Base-by-base conservation (phyloP, 2,329 filamentous ascomycete species). In the Arthrobotrys sinensis region DNA sequence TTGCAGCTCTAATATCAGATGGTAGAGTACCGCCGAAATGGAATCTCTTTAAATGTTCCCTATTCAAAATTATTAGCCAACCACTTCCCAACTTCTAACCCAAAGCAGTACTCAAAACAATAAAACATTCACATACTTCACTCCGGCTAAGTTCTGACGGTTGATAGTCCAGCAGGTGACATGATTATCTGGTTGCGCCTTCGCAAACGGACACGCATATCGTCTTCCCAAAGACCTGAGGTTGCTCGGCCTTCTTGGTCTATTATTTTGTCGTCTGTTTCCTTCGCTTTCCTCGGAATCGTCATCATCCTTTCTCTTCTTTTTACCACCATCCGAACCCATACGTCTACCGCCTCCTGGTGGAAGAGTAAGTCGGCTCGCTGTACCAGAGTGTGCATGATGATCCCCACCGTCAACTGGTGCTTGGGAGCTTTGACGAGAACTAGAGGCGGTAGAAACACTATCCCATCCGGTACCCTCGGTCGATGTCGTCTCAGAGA, bases 141-240 rank as follows among this genome's bases (percentile, higher is more conserved):
- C 75, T 12, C 75, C 75, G 21, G 75, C 75, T 8, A 78, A 69
- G 19, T 78, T 78, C 45, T 78, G 75, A 7, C 75, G 75, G 46
- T 78, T 78, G 36, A 78, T 78, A 57, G 75, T 78, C 75, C 75
- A 78, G 24, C 75, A 78, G n/a, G 67, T 78, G 38, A 72, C 67
- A 57, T 78, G 40, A 14, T 67, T 67, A 34, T 78, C 75, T 19
- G 75, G 67, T 7, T 78, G 43, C 19, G 75, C 50, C 21, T 78
- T 78, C 34, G 75, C 75, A 64, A 72, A 78, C 0, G 75, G 75
- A 45, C 75, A 78, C 24, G 75, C 75, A 36, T 67, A 78, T 53
- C 75, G 43, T 53, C 40, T 53, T 3, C 67, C 67, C 10, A 78
- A 50, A 8, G 75, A 72, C 32, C 63, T 72, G 11, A 78, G 46